Conservation (phyloP, 169 alveolate species). For the Perkinsus marinus region DNA sequence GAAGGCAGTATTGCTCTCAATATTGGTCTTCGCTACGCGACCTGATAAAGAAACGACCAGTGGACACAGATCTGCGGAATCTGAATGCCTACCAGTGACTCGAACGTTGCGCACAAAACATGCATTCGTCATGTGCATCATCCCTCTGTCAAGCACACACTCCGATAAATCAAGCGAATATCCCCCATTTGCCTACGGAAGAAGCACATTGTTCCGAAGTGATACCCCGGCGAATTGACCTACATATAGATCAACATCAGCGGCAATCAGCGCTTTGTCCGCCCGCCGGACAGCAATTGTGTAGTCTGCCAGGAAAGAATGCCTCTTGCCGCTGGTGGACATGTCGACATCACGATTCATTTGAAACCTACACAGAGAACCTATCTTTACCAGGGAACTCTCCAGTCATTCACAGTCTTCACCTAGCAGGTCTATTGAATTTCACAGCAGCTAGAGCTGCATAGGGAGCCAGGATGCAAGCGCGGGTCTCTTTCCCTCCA, state of each 20-base stretch:
- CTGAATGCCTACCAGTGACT: background rate
- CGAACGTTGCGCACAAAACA: background rate
- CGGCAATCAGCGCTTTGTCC: background rate
- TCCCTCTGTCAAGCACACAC: background rate
- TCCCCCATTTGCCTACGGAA: background rate
- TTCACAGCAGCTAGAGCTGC: background rate
- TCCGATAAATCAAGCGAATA: background rate
- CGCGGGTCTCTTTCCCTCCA: background rate
- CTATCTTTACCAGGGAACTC: background rate
- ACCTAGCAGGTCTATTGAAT: background rate
- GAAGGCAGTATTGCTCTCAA: slow-evolving; percentile 1
- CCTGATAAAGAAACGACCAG: background rate
- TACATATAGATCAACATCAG: background rate
- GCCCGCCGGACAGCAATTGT: background rate
- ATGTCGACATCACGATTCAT: background rate
- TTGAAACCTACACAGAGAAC: background rate
- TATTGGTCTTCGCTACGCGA: background rate
- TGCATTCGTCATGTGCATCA: background rate
- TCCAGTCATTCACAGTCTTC: background rate
- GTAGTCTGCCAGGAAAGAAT: background rate
- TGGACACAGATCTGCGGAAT: background rate
- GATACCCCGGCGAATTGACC: background rate
- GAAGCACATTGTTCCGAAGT: background rate
- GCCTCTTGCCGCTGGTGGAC: background rate
- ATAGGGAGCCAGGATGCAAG: background rate